Evolutionary conservation across 2,329 filamentous ascomycete species (phyloP).

Genomic region (Pseudopyricularia cyperi): DNA sequence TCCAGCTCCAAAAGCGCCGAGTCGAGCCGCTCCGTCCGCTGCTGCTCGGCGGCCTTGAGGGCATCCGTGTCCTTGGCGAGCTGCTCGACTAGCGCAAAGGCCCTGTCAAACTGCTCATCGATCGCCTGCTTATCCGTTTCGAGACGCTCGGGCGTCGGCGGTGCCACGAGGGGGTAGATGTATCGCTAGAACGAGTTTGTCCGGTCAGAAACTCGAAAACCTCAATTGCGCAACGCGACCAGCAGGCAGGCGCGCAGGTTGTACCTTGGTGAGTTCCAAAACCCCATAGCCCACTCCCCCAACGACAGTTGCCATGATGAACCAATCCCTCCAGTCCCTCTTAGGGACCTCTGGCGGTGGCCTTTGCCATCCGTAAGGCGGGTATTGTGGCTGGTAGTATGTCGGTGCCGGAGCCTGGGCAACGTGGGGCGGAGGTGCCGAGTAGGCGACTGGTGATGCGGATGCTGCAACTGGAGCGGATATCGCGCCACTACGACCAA

Average conservation of each 20-base stretch:
- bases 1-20: constrained; percentile 73
- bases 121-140: constrained; percentile 90
- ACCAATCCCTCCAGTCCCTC: constrained; percentile 96
- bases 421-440: constrained; percentile 9
- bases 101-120: constrained; percentile 85
- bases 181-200: constrained; percentile 52
- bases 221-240: no score
- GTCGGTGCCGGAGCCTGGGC: constrained; percentile 23
- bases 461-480: constrained; percentile 17
- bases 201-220: no score
- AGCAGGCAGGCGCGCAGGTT: not conserved
- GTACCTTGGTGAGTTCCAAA: constrained; percentile 75
- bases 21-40: constrained; percentile 74
- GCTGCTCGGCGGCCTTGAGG: constrained; percentile 75
- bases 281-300: constrained; percentile 81
- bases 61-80: constrained; percentile 79
- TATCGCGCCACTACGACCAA: constrained; percentile 60
- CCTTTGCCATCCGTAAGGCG: constrained; percentile 42
- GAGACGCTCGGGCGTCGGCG: constrained; percentile 84
- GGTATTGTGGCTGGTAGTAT: constrained; percentile 32
- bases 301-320: constrained; percentile 96
- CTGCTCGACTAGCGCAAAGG: constrained; percentile 85
- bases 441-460: constrained; percentile 25
- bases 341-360: constrained; percentile 49
- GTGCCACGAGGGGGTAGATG: constrained; percentile 78